Conservation (phyloP, 441 rosid genomes). For the Croton setiger region DNA sequence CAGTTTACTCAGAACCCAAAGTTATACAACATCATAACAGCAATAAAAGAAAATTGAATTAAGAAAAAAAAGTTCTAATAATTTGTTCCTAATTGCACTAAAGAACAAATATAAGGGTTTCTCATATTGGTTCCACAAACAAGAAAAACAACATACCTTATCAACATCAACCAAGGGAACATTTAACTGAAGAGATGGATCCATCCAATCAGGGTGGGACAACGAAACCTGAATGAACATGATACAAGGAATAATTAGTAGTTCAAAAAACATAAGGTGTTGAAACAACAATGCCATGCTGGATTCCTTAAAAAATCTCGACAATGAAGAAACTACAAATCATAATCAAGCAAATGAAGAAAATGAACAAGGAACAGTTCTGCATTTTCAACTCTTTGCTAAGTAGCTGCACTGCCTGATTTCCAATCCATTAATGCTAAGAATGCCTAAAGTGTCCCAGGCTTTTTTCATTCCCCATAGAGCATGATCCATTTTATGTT, state of each 20-base stretch:
- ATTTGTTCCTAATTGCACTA: not conserved
- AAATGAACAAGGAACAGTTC: not conserved
- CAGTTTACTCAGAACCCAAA: not conserved
- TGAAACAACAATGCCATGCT: not conserved
- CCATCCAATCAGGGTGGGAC: constrained; percentile 56
- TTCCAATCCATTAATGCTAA: not conserved
- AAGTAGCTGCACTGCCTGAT: not conserved
- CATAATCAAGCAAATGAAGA: not conserved
- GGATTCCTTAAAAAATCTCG: not conserved
- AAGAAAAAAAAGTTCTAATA: not conserved
- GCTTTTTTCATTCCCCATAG: not conserved
- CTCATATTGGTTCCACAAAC: not conserved
- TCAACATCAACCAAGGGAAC: constrained; percentile 97
- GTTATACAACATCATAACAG: not conserved
- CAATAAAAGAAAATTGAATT: constrained; percentile 3
- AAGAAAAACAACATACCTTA: constrained; percentile 50
- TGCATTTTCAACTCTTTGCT: not conserved
- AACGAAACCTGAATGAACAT: constrained; percentile 46
- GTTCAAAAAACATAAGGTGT: not conserved
- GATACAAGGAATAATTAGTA: constrained; percentile 13
- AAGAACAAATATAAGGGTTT: not conserved
- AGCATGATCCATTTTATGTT: not conserved
- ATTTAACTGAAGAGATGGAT: constrained; percentile 66
- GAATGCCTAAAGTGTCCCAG: not conserved
- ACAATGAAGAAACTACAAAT: constrained; percentile 1